Evolutionary conservation across 192 early-diverging fungal genomes (phyloP).

Genomic region (Coemansia sp.): DNA sequence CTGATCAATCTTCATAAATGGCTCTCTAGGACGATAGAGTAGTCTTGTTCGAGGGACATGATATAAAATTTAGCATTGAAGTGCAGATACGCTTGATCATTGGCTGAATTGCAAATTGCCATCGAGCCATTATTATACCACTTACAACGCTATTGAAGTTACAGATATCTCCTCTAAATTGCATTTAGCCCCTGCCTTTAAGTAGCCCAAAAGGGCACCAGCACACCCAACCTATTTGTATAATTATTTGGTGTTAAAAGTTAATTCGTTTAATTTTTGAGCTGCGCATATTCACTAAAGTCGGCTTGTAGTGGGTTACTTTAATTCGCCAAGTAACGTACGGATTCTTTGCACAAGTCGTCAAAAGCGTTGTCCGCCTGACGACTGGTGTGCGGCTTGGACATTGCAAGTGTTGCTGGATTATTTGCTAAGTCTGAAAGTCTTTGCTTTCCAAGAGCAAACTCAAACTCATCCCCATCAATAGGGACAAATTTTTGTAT

Average conservation of each 20-base stretch:
- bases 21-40: constrained; percentile 12
- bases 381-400: too few relatives aligned
- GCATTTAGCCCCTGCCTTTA: constrained; percentile 1
- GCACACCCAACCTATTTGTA: constrained; percentile 33
- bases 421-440: background rate
- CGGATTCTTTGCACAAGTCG: constrained; percentile 1
- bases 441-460: background rate
- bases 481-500: constrained; percentile 3
- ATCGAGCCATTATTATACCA: background rate
- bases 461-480: constrained; percentile 8
- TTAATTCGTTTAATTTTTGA: background rate
- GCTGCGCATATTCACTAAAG: background rate
- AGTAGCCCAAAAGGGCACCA: constrained; percentile 32
- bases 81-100: background rate
- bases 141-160: constrained; percentile 18
- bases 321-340: background rate
- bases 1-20: constrained; percentile 22
- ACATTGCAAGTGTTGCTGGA: background rate
- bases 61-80: background rate
- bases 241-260: constrained; percentile 1
- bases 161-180: background rate
- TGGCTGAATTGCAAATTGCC: background rate
- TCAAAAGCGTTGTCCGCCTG: background rate
- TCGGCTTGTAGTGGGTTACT: background rate
- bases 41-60: background rate